Evolutionary conservation across 768 basidiomycete genomes (phyloP).

Genomic region (Russula sp.): DNA sequence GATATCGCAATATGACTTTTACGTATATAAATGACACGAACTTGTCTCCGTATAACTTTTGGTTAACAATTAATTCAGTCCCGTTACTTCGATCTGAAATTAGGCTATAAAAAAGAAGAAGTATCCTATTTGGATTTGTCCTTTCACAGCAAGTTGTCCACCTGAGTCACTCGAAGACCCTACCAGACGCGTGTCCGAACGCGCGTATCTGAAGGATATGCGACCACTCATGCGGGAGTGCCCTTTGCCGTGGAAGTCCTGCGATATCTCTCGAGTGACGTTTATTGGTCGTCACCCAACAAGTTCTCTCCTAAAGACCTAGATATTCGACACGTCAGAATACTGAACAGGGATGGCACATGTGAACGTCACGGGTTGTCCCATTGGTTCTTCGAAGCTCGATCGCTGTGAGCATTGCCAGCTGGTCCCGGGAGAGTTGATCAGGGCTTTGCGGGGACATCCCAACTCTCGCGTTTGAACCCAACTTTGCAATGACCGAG

Average conservation of each 20-base stretch:
- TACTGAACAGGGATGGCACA: background rate
- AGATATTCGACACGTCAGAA: background rate
- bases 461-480: background rate
- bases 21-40: slow-evolving; percentile 38
- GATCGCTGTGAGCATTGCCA: background rate
- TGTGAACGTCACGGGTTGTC: background rate
- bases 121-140: background rate
- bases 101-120: background rate
- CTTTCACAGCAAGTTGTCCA: background rate
- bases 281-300: background rate
- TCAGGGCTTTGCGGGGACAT: background rate
- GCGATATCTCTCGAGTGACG: background rate
- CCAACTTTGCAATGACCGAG: no score
- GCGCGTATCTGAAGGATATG: background rate
- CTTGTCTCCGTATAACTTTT: background rate
- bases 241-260: background rate
- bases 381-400: slow-evolving; percentile 4
- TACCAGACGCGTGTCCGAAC: background rate
- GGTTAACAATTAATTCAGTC: background rate
- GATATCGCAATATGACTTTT: slow-evolving; percentile 74
- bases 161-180: background rate
- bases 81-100: background rate
- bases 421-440: background rate
- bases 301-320: background rate
- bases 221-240: background rate